These are phyloP conservation scores for Melocanna baccifera DNA, from an alignment of 176 grass and related monocot species.

Conservation along the genomic window DNA sequence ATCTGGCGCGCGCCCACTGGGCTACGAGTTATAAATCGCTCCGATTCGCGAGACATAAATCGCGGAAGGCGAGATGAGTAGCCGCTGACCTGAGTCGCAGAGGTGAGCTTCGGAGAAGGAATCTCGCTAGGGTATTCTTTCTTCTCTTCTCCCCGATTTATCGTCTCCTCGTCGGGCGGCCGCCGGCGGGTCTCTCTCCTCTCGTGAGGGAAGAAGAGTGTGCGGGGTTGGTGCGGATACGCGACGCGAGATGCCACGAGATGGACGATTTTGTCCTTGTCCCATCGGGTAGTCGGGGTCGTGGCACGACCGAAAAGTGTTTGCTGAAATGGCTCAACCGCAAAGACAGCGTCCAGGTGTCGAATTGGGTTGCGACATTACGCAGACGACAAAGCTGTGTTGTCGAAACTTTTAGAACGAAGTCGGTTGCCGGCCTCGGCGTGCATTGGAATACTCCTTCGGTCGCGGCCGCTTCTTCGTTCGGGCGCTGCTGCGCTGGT, in stretches of 20 bases:
- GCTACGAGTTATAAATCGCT: neutral
- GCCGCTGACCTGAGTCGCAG: constrained; percentile 33
- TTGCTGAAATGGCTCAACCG: neutral
- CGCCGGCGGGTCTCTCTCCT: constrained; percentile 10
- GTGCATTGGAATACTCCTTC: no score
- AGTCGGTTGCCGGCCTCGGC: no score
- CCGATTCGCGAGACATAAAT: neutral
- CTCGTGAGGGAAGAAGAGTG: neutral
- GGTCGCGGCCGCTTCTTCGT: no score
- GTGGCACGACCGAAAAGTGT: neutral
- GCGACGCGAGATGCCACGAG: constrained; percentile 42
- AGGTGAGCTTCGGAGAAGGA: neutral
- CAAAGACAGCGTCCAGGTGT: neutral
- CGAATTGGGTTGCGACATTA: neutral
- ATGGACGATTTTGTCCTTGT: neutral
- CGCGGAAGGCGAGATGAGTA: neutral
- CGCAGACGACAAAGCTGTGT: neutral
- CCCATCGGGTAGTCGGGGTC: neutral
- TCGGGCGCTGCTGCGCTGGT: no score
- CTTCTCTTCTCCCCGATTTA: constrained; percentile 45
- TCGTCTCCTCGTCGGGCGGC: constrained; percentile 17
- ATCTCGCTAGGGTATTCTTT: neutral
- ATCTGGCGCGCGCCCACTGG: no score
- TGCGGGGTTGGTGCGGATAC: neutral
- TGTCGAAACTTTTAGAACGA: no score